Evolutionary conservation across 1,284 basidiomycete species (phyloP).

Genomic region (Mycena citricolor): DNA sequence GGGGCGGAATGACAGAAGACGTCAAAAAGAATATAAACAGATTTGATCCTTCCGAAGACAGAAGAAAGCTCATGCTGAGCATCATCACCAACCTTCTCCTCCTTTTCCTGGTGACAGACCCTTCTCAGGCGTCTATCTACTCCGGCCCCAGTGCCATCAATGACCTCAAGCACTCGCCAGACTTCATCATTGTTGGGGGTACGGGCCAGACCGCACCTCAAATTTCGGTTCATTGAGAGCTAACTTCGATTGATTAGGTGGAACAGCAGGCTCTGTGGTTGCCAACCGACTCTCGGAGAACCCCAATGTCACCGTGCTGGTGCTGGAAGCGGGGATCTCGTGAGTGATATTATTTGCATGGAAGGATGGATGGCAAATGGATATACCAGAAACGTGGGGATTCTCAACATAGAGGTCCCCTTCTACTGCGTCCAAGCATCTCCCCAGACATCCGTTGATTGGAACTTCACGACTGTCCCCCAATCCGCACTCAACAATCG

Average conservation of each 20-base stretch:
- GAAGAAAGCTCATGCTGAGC: too few species aligned
- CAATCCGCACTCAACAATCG: constrained; percentile 11
- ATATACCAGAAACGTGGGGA: constrained; percentile 25
- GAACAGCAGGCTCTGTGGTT: constrained; percentile 30
- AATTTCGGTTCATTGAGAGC: background rate
- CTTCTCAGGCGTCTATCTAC: too few species aligned
- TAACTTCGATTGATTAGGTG: constrained; percentile 21
- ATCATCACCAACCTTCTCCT: too few species aligned
- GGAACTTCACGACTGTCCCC: constrained; percentile 16
- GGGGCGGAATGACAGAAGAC: too few species aligned
- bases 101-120: too few species aligned
- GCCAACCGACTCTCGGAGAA: constrained; percentile 33
- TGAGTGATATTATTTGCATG: constrained; percentile 15
- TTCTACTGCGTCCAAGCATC: constrained; percentile 19
- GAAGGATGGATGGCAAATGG: constrained; percentile 25
- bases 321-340: constrained; percentile 33
- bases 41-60: too few species aligned
- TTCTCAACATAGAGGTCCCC: constrained; percentile 26
- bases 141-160: too few species aligned
- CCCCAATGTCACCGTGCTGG: constrained; percentile 27
- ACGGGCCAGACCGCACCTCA: background rate
- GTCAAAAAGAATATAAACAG: too few species aligned
- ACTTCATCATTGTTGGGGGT: constrained; percentile 36
- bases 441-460: constrained; percentile 18
- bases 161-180: too few species aligned